A percentile compares a stretch with the other conserved stretches of the same genome.
Conservation (phyloP, 495 filamentous ascomycete genomes). For the Geopyxis carbonaria region DNA sequence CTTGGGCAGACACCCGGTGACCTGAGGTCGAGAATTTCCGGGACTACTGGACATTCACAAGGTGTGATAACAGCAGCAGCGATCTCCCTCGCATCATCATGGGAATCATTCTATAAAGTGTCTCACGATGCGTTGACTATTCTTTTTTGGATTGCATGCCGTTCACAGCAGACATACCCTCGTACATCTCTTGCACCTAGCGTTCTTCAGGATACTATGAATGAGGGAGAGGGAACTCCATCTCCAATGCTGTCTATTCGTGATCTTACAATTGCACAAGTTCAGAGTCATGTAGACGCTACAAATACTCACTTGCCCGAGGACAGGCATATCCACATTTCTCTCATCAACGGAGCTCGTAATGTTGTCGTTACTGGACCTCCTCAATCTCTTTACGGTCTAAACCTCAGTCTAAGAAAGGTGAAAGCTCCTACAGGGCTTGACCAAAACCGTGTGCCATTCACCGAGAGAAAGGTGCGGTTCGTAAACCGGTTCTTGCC, state of each 20-base stretch:
- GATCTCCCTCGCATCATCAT: slow-evolving; percentile 68
- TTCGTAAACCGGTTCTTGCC: slow-evolving; percentile 96
- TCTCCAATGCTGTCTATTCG: slow-evolving; percentile 97
- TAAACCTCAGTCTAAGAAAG: slow-evolving; percentile 85
- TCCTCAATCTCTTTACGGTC: slow-evolving; percentile 83
- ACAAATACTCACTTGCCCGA: slow-evolving; percentile 90
- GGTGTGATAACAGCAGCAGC: slow-evolving; percentile 88
- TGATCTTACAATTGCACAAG: slow-evolving; percentile 63
- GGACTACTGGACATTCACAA: slow-evolving; percentile 93
- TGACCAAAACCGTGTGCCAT: slow-evolving; percentile 87
- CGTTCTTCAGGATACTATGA: slow-evolving; percentile 81
- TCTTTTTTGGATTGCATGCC: slow-evolving; percentile 99
- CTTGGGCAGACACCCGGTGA: slow-evolving; percentile 74
- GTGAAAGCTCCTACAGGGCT: slow-evolving; percentile 92
- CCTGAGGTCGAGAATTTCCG: slow-evolving; percentile 59
- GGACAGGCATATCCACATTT: slow-evolving; percentile 86
- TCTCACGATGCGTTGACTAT: slow-evolving; percentile 66
- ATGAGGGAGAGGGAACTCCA: slow-evolving; percentile 81
- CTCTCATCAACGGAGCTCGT: slow-evolving; percentile 85
- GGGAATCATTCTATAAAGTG: slow-evolving; percentile 72
- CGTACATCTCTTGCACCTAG: slow-evolving; percentile 82
- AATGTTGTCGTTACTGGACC: slow-evolving; percentile 96
- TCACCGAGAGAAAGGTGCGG: slow-evolving; percentile 84
- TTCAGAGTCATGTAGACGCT: slow-evolving; percentile 86
- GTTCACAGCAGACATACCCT: slow-evolving; percentile 94